Base-by-base conservation (phyloP, 768 basidiomycete genomes). In the Lactarius tabidus region DNA sequence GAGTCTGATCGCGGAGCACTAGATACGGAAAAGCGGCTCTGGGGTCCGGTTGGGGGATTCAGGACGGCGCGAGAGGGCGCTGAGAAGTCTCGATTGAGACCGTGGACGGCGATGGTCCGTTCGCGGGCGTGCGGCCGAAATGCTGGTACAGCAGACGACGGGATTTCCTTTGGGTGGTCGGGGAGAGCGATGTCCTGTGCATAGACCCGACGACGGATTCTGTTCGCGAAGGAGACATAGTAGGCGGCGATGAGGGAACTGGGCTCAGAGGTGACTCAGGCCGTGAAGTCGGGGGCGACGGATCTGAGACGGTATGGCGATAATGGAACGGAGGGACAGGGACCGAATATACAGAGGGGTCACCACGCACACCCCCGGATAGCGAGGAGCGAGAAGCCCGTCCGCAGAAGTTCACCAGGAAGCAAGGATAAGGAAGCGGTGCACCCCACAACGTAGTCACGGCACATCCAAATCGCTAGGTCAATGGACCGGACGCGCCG, bases 401-500 rank as follows among this genome's bases (percentile, higher is more conserved):
- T n/a, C 6, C 43, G 43, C 6, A 43, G 14, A 48, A 65, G 1
- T 54, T 43, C 18, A 28, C 33, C n/a, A 18, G 26, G 1, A 3
- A 20, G 51, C n/a, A 51, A 6, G 64, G 48, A 26, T 61, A 45
- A n/a, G 26, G 18, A 45, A 54, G 51, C 4, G 64, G 41, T 29
- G 23, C 6, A 28, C 53, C 3, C 54, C 53, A 60, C 29, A 43
- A 41, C 0, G 59, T 28, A 6, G 55, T 38, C n/a, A n/a, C 15
- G 55, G 54, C 6, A 31, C 17, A 17, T 61, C 60, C 1, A 65
- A 60, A 26, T 65, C 53, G 15, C 60, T 65, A 28, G 64, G 64
- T 60, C 64, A 65, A 52, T 65, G 60, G 23, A 65, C 64, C 29
- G 64, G 61, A 23, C 60, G 64, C n/a, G 55, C 17, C 4, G 64